Evolutionary conservation across 108 stramenopile species (phyloP), one percentile per base, ranked within the genome.

Genomic region (Hondaea fermentalgiana): DNA sequence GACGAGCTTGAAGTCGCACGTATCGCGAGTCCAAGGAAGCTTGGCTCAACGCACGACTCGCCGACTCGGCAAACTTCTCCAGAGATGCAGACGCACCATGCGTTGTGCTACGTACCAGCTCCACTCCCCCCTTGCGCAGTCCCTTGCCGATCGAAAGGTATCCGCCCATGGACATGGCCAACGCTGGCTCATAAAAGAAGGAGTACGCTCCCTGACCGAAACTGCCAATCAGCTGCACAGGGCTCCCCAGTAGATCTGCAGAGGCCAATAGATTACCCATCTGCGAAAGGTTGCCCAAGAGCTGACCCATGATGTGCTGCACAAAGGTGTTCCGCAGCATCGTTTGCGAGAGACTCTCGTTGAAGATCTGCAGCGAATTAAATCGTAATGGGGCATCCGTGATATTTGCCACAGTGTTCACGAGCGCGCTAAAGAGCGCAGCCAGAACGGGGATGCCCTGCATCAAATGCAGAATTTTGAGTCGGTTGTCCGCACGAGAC

Each of bases 341-440:
- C 4, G 76, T 53, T 53, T 47, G 45, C 45, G 76, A 83, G 43
- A 83, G 19, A 12, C 76, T 53, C 51, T 53, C 49, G 28, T 83
- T 83, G 51, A 53, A 83, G n/a, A 83, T 83, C 51, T 83, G 76
- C 10, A 83, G 3, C 19, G 76, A 21, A 35, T 83, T 83, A 45
- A 83, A 83, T 12, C 76, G 76, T 16, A 83, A 45, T 35, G 76
- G 76, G 2, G 76, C 76, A 23, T 83, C 76, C 28, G 76, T 25
- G 76, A 83, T 83, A 23, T 83, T 83, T 55, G 76, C 76, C 4
- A 83, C 76, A 47, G 76, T 83, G 76, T 83, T 83, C n/a, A 83
- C 76, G 12, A 83, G 51, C 23, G 76, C 76, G 45, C 49, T 83
- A 23, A 53, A 53, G 43, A 83, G 76, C 45, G 76, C 76, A 8